Evolutionary conservation across 257 asterid genomes (phyloP).

Genomic region (Marsdenia floribunda): DNA sequence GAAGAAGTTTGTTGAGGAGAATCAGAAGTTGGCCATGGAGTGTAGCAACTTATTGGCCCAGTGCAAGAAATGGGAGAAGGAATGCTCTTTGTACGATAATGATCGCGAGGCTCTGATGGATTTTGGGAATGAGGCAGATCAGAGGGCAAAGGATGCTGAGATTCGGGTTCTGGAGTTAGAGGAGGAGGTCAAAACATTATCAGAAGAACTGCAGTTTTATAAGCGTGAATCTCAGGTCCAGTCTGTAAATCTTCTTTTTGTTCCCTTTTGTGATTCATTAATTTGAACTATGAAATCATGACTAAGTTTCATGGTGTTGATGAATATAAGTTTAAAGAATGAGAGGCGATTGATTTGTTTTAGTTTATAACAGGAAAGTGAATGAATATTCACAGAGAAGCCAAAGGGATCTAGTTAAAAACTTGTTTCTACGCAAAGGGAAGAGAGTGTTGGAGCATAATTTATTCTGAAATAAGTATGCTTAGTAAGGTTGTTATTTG

Average conservation of each 20-base stretch:
- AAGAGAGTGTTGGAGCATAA: neutral
- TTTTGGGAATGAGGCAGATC: conserved; percentile 92
- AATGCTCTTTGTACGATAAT: conserved; percentile 75
- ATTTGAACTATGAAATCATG: neutral
- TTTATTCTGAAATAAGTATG: neutral
- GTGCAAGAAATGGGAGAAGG: conserved; percentile 85
- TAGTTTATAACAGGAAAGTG: neutral
- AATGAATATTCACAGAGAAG: neutral
- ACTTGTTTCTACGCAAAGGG: neutral
- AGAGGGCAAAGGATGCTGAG: conserved; percentile 84
- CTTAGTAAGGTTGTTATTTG: neutral
- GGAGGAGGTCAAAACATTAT: conserved; percentile 53
- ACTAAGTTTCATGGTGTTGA: neutral
- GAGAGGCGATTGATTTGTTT: neutral
- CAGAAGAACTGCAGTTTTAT: conserved; percentile 48
- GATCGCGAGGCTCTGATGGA: conserved; percentile 98
- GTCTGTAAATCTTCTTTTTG: conserved; percentile 36
- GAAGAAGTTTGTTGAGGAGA: conserved; percentile 93
- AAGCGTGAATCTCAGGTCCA: conserved; percentile 36
- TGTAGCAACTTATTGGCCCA: conserved; percentile 62
- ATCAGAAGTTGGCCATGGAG: conserved; percentile 75
- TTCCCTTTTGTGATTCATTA: neutral
- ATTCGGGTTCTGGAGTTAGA: conserved; percentile 46
- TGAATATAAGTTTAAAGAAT: neutral
- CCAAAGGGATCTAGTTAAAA: neutral